Conservation (phyloP, 208 protist species). For the Porcisia hertigi region DNA sequence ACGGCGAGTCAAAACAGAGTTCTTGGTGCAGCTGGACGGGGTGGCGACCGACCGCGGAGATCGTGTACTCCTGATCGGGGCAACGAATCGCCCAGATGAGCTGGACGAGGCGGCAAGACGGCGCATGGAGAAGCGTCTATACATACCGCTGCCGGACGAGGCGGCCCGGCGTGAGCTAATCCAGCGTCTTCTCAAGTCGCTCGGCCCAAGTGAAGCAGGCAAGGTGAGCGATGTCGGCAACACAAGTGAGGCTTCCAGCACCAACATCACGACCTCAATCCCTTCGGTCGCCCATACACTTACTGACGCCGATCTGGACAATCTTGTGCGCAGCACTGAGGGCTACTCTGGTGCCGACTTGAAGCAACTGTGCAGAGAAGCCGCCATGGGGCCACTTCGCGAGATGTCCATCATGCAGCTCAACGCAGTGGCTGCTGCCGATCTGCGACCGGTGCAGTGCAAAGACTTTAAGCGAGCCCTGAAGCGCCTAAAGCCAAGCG, state of each 20-base stretch:
- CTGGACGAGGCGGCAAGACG: constrained; percentile 89
- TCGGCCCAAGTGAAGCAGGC: constrained; percentile 21
- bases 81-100: constrained; percentile 90
- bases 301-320: constrained; percentile 36
- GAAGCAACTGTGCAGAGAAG: constrained; percentile 76
- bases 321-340: constrained; percentile 51
- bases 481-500: constrained; percentile 77
- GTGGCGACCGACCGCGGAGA: constrained; percentile 73
- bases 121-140: constrained; percentile 91
- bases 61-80: constrained; percentile 89
- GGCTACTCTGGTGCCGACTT: constrained; percentile 85
- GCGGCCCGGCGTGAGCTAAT: constrained; percentile 58
- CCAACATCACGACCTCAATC: neutral
- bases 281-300: constrained; percentile 31
- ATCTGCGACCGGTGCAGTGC: constrained; percentile 64
- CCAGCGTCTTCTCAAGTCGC: constrained; percentile 54
- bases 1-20: constrained; percentile 99
- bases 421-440: constrained; percentile 41
- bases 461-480: constrained; percentile 81
- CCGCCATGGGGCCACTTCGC: constrained; percentile 77
- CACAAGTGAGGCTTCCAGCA: neutral
- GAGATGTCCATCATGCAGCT: constrained; percentile 58
- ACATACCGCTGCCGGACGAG: constrained; percentile 88
- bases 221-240: neutral
- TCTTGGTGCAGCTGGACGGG: constrained; percentile 97